Conservation (phyloP, 768 basidiomycete genomes). For the Tulasnella sp. region DNA sequence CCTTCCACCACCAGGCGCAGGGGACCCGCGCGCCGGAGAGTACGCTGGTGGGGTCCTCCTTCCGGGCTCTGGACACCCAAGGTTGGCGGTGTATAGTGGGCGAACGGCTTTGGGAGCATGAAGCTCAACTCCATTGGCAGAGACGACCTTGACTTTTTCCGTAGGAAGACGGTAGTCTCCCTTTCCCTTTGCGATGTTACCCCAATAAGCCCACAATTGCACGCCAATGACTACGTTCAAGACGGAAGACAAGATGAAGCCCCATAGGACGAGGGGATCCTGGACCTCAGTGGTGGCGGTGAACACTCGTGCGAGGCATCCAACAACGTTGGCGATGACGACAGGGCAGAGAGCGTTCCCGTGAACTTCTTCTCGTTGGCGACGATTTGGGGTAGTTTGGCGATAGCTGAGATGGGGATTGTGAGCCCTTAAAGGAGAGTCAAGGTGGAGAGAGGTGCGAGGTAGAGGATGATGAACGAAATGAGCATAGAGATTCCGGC, state of each 20-base stretch:
- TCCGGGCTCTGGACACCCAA: slow-evolving; percentile 35
- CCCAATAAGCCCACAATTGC: slow-evolving; percentile 84
- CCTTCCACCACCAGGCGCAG: slow-evolving; percentile 44
- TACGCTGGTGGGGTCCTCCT: slow-evolving; percentile 31
- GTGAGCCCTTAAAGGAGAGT: slow-evolving; percentile 73
- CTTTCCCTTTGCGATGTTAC: slow-evolving; percentile 37
- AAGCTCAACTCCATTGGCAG: not conserved
- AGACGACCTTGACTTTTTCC: slow-evolving; percentile 5
- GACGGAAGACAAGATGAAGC: slow-evolving; percentile 72
- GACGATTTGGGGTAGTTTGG: slow-evolving; percentile 88
- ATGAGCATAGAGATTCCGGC: slow-evolving; percentile 33
- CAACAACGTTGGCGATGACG: slow-evolving; percentile 76
- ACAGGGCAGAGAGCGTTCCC: slow-evolving; percentile 88
- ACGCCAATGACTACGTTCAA: slow-evolving; percentile 77
- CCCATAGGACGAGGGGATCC: slow-evolving; percentile 70
- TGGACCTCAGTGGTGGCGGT: slow-evolving; percentile 87
- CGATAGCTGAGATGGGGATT: slow-evolving; percentile 83
- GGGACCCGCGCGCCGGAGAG: slow-evolving; percentile 29
- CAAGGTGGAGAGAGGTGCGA: slow-evolving; percentile 42
- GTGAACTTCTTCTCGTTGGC: slow-evolving; percentile 76
- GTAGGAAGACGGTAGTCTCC: slow-evolving; percentile 28
- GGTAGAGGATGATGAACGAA: slow-evolving; percentile 31
- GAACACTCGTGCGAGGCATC: slow-evolving; percentile 87
- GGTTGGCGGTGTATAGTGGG: slow-evolving; percentile 38
- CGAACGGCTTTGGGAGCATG: slow-evolving; percentile 18